Evolutionary conservation across 208 protist genomes (phyloP), one percentile per base, ranked within the genome.

Genomic region (Entamoeba invadens): DNA sequence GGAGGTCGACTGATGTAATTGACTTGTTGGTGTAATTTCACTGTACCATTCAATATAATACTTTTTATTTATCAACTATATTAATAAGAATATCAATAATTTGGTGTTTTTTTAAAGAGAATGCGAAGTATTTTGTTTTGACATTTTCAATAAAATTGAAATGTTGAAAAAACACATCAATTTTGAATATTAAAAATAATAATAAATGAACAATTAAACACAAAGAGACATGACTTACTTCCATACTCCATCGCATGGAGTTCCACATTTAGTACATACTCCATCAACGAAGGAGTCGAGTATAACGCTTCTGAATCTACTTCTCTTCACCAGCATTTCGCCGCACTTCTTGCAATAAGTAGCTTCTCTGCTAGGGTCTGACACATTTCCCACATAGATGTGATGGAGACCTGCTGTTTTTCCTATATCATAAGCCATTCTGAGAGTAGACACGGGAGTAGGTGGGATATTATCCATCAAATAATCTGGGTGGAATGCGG

Each of bases 401-500:
- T 93, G 94, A 16, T 94, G n/a, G 6, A 95, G 31, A 3, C 95
- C 95, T 16, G 16, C 8, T n/a, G 44, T 4, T 35, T 96, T 51
- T 18, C 91, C 95, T 77, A 96, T 95, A 5, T 18, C 6, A 31
- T 46, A 47, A 31, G 96, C 95, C 6, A 6, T 93, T 44, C 46
- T 42, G 8, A 96, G 18, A 18, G 96, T 96, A 0, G 12, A 44
- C 0, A 95, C 4, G 6, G 96, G 68, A 68, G 96, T 96, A 35
- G 95, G 31, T 35, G 16, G 5, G 4, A 35, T 45, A 18, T 91
- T 44, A 2, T 72, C 35, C 92, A 97, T 93, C 14, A 96, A n/a
- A 91, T 95, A 96, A n/a, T 96, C 96, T 2, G 96, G 96, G 57
- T 96, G 95, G 87, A 95, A 97, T 18, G 96, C 96, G 44, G 68